Base-by-base conservation (phyloP, 2,329 filamentous ascomycete genomes). In the Venturia pyrina region DNA sequence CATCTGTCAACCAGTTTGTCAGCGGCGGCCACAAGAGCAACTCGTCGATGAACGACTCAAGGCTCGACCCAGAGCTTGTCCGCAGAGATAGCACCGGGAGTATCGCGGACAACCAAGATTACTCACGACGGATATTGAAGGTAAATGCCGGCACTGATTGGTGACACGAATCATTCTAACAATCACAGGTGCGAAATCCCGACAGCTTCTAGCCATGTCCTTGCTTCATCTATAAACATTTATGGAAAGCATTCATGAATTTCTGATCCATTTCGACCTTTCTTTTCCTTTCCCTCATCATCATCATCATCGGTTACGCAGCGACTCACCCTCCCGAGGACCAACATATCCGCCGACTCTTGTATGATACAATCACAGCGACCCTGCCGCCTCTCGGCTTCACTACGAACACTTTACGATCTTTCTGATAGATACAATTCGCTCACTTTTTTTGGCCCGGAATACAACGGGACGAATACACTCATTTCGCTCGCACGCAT, bases 91-190 rank as follows among this genome's bases (percentile, higher is more conserved):
- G 93, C 78, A 91, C 95, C 73, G 93, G 93, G 71, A 97, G 93
- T 77, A 97, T 98, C 76, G 93, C 93, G 64, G 93, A 98, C 76
- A 96, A 97, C 78, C 87, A 96, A 78, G 93, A 98, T 77, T 98
- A 96, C 80, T 97, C 93, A 69, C 87, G 93, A 79, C 89, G 90
- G 79, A 97, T 98, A 78, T 85, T 98, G 74, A 90, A 96, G 87
- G 93, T 96, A 84, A 70, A 85, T 65, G 15, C 32, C n/a, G 32
- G 24, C 24, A 21, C 17, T 28, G 21, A 0, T 10, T 65, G 19
- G 3, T 56, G 24, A 50, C 7, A 50, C 10, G 32, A 19, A 13
- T 44, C 10, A 15, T 48, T 28, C 46, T 53, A 37, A 48, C 24
- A 32, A 8, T 17, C 6, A 43, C 43, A 66, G 64, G 64, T 66